Base-by-base conservation (phyloP, 1,284 basidiomycete species). In the Sporisorium exsertum region DNA sequence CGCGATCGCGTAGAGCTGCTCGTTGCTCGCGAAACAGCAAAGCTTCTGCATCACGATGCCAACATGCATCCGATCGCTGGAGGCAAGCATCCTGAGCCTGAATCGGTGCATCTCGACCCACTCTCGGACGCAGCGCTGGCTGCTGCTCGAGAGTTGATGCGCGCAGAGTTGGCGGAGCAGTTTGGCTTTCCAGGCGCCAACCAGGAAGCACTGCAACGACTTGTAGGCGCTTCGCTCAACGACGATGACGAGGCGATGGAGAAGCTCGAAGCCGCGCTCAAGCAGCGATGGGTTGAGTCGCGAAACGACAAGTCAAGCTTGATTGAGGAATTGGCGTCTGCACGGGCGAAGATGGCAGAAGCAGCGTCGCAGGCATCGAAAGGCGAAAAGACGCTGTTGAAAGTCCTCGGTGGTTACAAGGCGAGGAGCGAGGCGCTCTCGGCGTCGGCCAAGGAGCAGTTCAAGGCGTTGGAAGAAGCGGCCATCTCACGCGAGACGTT, bases 361-460 rank as follows among this genome's bases (percentile, higher is more conserved):
- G 92, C 94, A 81, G 93, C 94, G 0, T 89, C 88, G 52, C 93
- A 92, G 81, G 92, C 93, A 0, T 87, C 90, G 45, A 99, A 98
- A 87, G 86, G 89, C 5, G 97, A 99, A 88, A 97, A 96, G 90
- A 95, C 94, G 86, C 90, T 99, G 20, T 89, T 88, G 15, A 91
- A 96, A 74, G 89, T 91, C 24, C 89, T 99, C 8, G 95, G 95
- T 45, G 97, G 97, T 3, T 99, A 99, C 86, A 90, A 93, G 82
- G 89, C 90, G 42, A 90, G 96, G 16, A 91, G 91, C 46, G 89
- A 89, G 77, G 90, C 90, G 47, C 88, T 96, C 8, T 87, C 89
- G 16, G 90, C 90, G 81, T 68, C 73, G 45, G 58, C 77, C 47
- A 56, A 54, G 24, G 68, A 79, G 27, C 64, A 62, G 5, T 77